Evolutionary conservation across 192 early-diverging fungal genomes (phyloP), one percentile per base, ranked within the genome.

Genomic region (Umbelopsis vinacea): DNA sequence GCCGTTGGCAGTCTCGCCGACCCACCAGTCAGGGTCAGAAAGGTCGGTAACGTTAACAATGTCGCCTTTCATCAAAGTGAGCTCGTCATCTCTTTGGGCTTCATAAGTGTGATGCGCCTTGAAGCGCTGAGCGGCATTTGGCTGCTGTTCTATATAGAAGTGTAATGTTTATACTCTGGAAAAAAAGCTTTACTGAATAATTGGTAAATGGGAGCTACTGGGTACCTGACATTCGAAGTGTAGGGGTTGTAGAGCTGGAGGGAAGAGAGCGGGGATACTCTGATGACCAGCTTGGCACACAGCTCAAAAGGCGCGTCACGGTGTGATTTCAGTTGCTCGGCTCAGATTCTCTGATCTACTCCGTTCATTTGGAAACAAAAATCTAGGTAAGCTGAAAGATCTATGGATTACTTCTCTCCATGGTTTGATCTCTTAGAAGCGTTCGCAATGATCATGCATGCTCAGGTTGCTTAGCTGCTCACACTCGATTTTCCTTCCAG

Each of bases 81-180:
- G 57, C 70, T 92, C 91, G 71, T 90, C 91, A 21, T 87, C 83
- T 66, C 86, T 84, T 38, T 82, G 79, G 38, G 88, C 89, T 48
- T 83, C 85, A 46, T 86, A 92, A 29, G 69, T 23, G 66, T 82
- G 81, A 74, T 84, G 80, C 47, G 71, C 85, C 29, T 76, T 67
- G 46, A n/a, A 63, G 33, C 57, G 57, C 14, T 37, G 26, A n/a
- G 26, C 35, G 26, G 57, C 57, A 38, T 26, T 7, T 8, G 57
- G 33, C 57, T 63, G 57, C 29, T 29, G 26, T 63, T 63, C 57
- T 37, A 35, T 35, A 29, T 63, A 17, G 8, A 57, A 14, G 54
- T 29, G 23, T 4, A 23, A 6, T 55, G 11, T 55, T 55, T 55
- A 22, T 21, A 22, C 22, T 12, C 2, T 29, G 33, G 19, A 35